A percentile compares a stretch with the other conserved stretches of the same genome.
Conservation (phyloP, 2,329 filamentous ascomycete genomes). For the Akanthomyces muscarius region DNA sequence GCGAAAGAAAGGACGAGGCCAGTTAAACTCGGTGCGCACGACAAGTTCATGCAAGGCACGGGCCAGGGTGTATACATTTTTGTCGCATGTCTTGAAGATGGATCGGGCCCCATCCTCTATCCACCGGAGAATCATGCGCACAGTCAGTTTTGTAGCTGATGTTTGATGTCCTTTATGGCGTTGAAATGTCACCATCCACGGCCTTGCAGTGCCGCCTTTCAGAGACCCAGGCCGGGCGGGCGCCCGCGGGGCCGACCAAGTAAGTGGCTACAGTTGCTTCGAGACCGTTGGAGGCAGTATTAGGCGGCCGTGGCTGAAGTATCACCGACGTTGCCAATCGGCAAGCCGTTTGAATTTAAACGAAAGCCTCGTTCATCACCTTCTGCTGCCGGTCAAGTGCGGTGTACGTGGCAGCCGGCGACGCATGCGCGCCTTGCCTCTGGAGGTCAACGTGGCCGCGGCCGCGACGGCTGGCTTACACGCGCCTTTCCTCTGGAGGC, state of each 20-base stretch:
- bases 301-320: background rate
- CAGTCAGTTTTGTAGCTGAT: too few relatives aligned
- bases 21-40: background rate
- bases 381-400: background rate
- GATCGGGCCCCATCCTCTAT: background rate
- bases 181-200: background rate
- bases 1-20: background rate
- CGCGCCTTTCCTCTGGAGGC: background rate
- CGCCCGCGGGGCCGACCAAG: conserved; percentile 2
- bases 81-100: background rate
- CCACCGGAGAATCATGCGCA: background rate
- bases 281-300: background rate
- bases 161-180: background rate
- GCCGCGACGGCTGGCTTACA: background rate
- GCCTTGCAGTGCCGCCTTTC: too few relatives aligned
- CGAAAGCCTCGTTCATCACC: background rate
- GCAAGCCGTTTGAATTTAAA: background rate
- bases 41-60: conserved; percentile 11
- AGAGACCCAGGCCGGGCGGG: background rate
- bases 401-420: background rate
- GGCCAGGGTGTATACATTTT: conserved; percentile 1
- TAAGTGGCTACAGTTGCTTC: background rate
- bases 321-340: background rate
- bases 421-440: background rate
- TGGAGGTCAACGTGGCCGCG: background rate